phyloP scores from a whole-genome alignment of 2,329 filamentous ascomycete genomes.

The Ploettnerulaceae sp. region DNA sequence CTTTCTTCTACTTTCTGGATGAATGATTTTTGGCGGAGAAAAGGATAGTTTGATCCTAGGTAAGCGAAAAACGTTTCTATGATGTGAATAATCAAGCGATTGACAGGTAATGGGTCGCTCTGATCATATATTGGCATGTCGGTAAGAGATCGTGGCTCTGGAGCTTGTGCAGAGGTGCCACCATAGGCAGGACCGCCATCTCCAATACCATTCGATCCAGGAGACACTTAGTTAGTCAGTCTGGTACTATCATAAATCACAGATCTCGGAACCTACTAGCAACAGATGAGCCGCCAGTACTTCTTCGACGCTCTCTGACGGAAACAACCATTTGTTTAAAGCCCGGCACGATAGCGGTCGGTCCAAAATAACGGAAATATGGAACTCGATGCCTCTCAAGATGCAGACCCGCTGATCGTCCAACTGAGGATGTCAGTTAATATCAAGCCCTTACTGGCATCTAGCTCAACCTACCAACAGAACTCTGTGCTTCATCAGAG shows the following conservation, averaged over 20 bases:
- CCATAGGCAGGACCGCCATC: conserved; percentile 19
- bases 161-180: conserved; percentile 23
- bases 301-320: conserved; percentile 60
- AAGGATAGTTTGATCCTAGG: conserved; percentile 81
- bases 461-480: conserved; percentile 26
- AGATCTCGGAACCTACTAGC: conserved; percentile 16
- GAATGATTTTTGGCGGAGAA: conserved; percentile 68
- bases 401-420: conserved; percentile 39
- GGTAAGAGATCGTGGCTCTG: conserved; percentile 21
- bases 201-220: conserved; percentile 24
- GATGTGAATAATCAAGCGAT: conserved; percentile 69
- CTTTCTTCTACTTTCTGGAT: conserved; percentile 74
- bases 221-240: conserved; percentile 25
- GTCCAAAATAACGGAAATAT: conserved; percentile 87
- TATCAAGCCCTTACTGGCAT: background rate
- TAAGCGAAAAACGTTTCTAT: conserved; percentile 78
- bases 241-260: background rate
- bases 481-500: conserved; percentile 31
- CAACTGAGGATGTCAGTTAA: conserved; percentile 7
- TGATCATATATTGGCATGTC: conserved; percentile 70
- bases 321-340: conserved; percentile 91
- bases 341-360: conserved; percentile 84
- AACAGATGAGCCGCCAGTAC: conserved; percentile 37
- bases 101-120: conserved; percentile 64
- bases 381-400: conserved; percentile 64